Evolutionary conservation across 2,329 filamentous ascomycete species (phyloP), one percentile per base, ranked within the genome.

Genomic region (Pseudocercospora pini-densiflorae): DNA sequence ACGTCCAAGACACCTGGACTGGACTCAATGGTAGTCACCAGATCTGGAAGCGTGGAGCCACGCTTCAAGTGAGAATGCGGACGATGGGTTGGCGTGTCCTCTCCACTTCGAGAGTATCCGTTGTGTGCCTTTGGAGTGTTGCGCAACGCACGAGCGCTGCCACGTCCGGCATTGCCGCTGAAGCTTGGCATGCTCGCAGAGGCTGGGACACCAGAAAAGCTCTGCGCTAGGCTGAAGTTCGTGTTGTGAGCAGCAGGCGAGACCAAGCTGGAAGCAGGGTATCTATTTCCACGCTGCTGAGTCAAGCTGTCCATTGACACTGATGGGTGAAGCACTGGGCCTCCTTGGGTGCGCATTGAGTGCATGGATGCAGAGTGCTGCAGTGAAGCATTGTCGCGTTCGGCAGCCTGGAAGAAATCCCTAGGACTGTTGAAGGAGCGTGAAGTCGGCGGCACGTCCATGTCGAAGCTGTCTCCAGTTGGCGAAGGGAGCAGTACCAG

Each of bases 361-460:
- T 54, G 45, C 65, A 67, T 64, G 14, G 65, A 67, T 5, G 53
- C 58, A 27, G 65, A 67, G 24, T 67, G 61, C 51, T 63, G 65
- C n/a, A 67, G 61, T 31, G 36, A 53, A 51, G 27, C 31, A 33
- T 27, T 36, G n/a, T 21, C 10, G 36, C 14, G 27, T 57, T 36
- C 45, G n/a, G 36, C n/a, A 2, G 43, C 31, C 19, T 31, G 24
- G 19, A 54, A 51, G 40, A 40, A 59, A 23, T 43, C 51, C 19
- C 47, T 47, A 19, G 65, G 23, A 45, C 40, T 59, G 51, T 49
- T 31, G 33, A 29, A 43, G 9, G 55, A 43, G 19, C 55, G 55
- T n/a, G 55, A 43, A 40, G 55, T 43, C 8, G 33, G 31, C n/a
- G 55, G 23, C 16, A 19, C 19, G 5, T 27, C 9, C 33, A 19